phyloP scores from a whole-genome alignment of 495 filamentous ascomycete genomes.

The Aspergillus wentii region DNA sequence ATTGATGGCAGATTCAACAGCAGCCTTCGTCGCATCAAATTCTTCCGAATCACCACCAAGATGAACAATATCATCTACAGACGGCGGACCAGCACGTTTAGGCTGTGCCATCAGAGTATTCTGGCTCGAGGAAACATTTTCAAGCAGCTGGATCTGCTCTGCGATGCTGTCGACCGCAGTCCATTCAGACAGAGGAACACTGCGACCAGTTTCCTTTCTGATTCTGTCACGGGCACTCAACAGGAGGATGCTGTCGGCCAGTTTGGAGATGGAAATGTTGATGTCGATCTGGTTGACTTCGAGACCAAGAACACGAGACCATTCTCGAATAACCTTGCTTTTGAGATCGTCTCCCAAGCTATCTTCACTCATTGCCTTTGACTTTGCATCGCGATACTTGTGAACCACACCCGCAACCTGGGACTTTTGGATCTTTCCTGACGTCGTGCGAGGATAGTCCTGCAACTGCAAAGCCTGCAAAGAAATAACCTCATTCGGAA shows the following conservation, averaged over 20 bases:
- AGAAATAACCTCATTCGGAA: conserved; percentile 25
- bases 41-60: background rate
- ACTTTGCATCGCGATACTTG: background rate
- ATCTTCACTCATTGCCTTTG: background rate
- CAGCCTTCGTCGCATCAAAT: background rate
- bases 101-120: background rate
- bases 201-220: background rate
- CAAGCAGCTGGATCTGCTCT: background rate
- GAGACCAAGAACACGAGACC: background rate
- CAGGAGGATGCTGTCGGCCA: conserved; percentile 4
- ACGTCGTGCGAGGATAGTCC: conserved; percentile 27
- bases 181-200: background rate
- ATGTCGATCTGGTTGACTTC: background rate
- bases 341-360: background rate
- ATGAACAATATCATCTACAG: background rate
- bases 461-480: conserved; percentile 26
- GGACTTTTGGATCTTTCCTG: conserved; percentile 36
- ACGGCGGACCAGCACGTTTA: background rate
- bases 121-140: background rate
- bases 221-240: background rate
- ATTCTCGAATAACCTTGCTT: background rate
- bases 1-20: background rate
- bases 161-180: background rate
- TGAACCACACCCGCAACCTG: conserved; percentile 13
- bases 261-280: background rate